A percentile compares a stretch with the other conserved stretches of the same genome.
These are phyloP conservation scores for Annulohypoxylon moriforme DNA, from an alignment of 495 filamentous ascomycete genomes.

Conservation along the genomic window DNA sequence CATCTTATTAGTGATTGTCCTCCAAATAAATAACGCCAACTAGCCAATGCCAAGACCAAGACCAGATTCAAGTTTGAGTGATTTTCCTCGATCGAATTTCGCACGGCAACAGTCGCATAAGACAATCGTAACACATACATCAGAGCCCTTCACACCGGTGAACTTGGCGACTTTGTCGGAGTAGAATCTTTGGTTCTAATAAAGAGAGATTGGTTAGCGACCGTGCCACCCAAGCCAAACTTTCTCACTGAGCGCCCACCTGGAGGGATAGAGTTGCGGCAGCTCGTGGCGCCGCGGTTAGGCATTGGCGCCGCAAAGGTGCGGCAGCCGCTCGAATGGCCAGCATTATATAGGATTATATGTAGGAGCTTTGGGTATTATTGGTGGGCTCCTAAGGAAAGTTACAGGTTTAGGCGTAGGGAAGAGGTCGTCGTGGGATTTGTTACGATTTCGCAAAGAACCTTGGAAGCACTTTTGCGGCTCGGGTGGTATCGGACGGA, in stretches of 20 bases:
- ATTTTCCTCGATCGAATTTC: slow-evolving; percentile 53
- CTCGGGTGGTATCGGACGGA: slow-evolving; percentile 49
- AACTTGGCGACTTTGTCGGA: slow-evolving; percentile 89
- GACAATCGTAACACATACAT: slow-evolving; percentile 68
- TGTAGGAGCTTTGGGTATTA: slow-evolving; percentile 36
- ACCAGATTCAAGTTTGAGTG: slow-evolving; percentile 52
- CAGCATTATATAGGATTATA: slow-evolving; percentile 58
- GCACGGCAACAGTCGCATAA: slow-evolving; percentile 26
- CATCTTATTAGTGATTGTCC: slow-evolving; percentile 15
- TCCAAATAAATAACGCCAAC: slow-evolving; percentile 5
- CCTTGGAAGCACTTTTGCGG: slow-evolving; percentile 35
- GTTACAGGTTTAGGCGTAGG: slow-evolving; percentile 26
- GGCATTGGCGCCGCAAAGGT: slow-evolving; percentile 63
- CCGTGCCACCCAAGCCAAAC: slow-evolving; percentile 49
- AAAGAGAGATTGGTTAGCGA: slow-evolving; percentile 32
- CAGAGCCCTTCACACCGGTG: slow-evolving; percentile 84
- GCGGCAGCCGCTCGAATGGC: slow-evolving; percentile 63
- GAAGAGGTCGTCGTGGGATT: slow-evolving; percentile 17
- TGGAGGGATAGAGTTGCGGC: slow-evolving; percentile 58
- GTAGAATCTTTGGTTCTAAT: slow-evolving; percentile 59
- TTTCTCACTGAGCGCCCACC: slow-evolving; percentile 56
- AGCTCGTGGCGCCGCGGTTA: slow-evolving; percentile 59
- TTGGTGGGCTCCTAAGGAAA: slow-evolving; percentile 15
- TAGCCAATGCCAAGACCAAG: background rate
- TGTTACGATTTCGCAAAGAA: slow-evolving; percentile 23